phyloP scores from a whole-genome alignment of 2,329 filamentous ascomycete species.

The Periconia macrospinosa region DNA sequence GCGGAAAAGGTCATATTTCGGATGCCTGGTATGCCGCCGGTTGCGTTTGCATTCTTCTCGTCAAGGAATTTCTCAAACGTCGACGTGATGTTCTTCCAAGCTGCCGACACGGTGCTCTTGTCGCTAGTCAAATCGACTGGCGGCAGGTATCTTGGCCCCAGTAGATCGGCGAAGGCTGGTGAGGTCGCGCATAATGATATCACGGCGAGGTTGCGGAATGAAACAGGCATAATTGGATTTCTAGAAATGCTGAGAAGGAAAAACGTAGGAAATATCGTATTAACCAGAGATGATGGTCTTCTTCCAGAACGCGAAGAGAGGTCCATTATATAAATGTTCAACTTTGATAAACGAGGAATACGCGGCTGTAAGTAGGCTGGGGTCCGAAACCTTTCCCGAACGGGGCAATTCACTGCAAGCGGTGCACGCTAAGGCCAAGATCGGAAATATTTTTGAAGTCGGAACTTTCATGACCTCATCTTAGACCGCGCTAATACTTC shows the following conservation, averaged over 20 bases:
- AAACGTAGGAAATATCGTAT: neutral
- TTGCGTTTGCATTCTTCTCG: constrained; percentile 15
- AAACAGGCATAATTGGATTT: neutral
- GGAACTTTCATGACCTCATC: neutral
- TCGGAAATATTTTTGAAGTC: neutral
- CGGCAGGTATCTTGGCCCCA: constrained; percentile 25
- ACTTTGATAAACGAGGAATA: neutral
- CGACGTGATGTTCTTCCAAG: constrained; percentile 40
- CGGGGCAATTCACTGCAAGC: neutral
- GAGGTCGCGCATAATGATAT: neutral
- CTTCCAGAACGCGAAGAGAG: neutral
- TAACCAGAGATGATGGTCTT: too few relatives aligned
- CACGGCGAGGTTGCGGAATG: neutral
- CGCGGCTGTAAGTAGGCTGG: neutral
- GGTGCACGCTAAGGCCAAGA: neutral
- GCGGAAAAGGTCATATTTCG: constrained; percentile 45
- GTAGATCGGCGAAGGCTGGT: neutral
- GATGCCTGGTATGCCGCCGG: constrained; percentile 8
- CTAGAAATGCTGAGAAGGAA: neutral
- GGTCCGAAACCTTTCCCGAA: neutral
- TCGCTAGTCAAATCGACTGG: constrained; percentile 39
- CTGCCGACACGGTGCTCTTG: constrained; percentile 32
- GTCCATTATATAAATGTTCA: neutral
- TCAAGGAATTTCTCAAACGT: constrained; percentile 14
- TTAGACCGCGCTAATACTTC: neutral